Evolutionary conservation across 495 filamentous ascomycete species (phyloP).

Genomic region (Astrocystis sublimbata): DNA sequence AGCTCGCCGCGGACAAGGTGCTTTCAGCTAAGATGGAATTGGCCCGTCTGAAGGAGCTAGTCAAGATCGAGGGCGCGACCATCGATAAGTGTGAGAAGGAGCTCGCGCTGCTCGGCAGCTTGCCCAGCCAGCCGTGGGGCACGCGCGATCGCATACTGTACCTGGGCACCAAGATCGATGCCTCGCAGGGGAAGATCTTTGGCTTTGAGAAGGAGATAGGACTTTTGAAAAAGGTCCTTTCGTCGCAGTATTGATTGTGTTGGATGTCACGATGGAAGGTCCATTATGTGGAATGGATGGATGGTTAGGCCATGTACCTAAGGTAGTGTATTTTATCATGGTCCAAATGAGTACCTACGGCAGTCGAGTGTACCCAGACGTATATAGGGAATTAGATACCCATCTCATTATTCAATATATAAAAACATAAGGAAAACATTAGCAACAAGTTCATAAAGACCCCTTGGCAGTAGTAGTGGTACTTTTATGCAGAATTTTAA

Average conservation of each 20-base stretch:
- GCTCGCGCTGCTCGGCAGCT: conserved; percentile 59
- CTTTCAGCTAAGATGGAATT: conserved; percentile 75
- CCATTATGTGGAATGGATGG: neutral
- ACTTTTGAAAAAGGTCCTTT: conserved; percentile 64
- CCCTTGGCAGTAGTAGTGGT: too few species aligned
- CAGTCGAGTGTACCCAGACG: neutral
- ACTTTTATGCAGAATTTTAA: too few species aligned
- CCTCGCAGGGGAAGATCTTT: conserved; percentile 73
- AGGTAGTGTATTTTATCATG: neutral
- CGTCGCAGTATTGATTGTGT: conserved; percentile 22
- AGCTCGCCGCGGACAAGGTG: conserved; percentile 68
- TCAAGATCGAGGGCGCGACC: conserved; percentile 67
- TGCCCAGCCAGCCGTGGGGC: conserved; percentile 66
- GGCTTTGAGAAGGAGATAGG: conserved; percentile 72
- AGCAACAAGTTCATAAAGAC: too few species aligned
- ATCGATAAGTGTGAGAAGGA: conserved; percentile 83
- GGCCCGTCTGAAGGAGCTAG: conserved; percentile 62
- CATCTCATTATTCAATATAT: conserved; percentile 10
- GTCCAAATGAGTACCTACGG: neutral
- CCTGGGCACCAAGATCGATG: conserved; percentile 68
- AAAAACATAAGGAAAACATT: too few species aligned
- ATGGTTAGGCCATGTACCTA: too few species aligned
- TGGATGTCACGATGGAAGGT: neutral
- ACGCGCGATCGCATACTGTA: conserved; percentile 63
- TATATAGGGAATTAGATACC: neutral